A percentile compares a stretch with the other conserved stretches of the same genome.
These are phyloP conservation scores for Rosa persica DNA, from an alignment of 306 rosid species.

Conservation along the genomic window DNA sequence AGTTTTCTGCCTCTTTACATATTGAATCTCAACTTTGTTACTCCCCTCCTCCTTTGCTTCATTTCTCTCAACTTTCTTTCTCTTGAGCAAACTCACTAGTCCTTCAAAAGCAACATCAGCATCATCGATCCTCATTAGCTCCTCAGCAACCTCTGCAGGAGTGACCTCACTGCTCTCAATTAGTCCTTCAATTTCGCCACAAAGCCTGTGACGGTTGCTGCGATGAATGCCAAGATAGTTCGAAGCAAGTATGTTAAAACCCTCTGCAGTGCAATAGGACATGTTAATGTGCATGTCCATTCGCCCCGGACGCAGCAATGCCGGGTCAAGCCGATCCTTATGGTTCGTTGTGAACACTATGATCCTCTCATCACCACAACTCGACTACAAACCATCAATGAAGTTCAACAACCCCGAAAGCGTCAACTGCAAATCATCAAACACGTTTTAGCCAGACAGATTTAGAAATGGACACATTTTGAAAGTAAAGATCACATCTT, in stretches of 20 bases:
- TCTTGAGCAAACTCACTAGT: constrained; percentile 29
- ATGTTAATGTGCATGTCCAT: constrained; percentile 66
- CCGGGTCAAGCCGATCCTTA: constrained; percentile 48
- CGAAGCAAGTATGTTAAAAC: constrained; percentile 34
- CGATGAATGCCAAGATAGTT: constrained; percentile 44
- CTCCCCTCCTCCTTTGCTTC: not conserved
- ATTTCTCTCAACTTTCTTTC: constrained; percentile 3
- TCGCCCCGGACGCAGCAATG: constrained; percentile 49
- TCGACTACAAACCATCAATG: constrained; percentile 60
- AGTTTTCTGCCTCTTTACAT: not conserved
- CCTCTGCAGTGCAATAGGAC: constrained; percentile 45
- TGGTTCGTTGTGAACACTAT: constrained; percentile 54
- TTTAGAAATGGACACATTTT: not conserved
- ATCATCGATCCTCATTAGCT: constrained; percentile 41
- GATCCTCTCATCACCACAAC: constrained; percentile 53
- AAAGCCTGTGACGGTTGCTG: constrained; percentile 18
- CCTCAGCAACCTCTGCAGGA: constrained; percentile 52
- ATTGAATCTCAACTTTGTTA: not conserved
- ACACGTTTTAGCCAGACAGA: not conserved
- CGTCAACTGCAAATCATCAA: constrained; percentile 23
- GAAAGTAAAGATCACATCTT: not conserved
- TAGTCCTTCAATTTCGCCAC: constrained; percentile 27
- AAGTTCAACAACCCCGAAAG: constrained; percentile 43
- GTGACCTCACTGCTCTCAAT: constrained; percentile 33
- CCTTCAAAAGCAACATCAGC: constrained; percentile 27